Evolutionary conservation across 2,329 filamentous ascomycete species (phyloP).

Genomic region (Cadophora sp.): DNA sequence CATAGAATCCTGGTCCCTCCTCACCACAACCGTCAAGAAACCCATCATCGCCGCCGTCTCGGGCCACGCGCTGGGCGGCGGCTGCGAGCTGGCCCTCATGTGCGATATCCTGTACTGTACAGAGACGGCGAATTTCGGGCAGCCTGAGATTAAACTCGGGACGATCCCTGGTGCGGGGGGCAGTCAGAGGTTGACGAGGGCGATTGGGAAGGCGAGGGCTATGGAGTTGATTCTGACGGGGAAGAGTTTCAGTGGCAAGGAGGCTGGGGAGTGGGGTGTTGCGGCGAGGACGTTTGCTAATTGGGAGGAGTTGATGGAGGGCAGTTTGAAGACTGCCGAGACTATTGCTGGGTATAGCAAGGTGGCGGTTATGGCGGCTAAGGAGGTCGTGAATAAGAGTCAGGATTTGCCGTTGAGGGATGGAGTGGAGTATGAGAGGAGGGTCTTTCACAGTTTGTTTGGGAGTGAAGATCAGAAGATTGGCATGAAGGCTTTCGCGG

Average conservation of each 20-base stretch:
- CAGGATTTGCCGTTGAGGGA: conserved; percentile 88
- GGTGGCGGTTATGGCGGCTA: conserved; percentile 87
- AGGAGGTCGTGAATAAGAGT: conserved; percentile 99
- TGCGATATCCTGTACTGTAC: conserved; percentile 94
- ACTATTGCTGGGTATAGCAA: conserved; percentile 86
- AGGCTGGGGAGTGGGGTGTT: conserved; percentile 90
- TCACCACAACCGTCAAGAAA: conserved; percentile 86
- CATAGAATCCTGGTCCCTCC: conserved; percentile 91
- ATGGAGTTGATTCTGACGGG: conserved; percentile 94
- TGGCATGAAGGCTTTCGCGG: conserved; percentile 92
- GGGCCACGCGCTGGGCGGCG: conserved; percentile 91
- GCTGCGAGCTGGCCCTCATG: conserved; percentile 98
- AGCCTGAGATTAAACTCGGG: conserved; percentile 96
- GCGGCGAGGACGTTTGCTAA: conserved; percentile 82
- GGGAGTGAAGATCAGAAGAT: conserved; percentile 97
- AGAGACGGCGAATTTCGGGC: conserved; percentile 85
- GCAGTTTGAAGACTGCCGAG: conserved; percentile 81
- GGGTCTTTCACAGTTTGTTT: conserved; percentile 92
- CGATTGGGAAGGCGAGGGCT: conserved; percentile 81
- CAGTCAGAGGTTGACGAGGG: conserved; percentile 84
- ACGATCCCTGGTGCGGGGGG: conserved; percentile 92
- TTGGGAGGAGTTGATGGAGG: conserved; percentile 83
- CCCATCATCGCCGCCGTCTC: conserved; percentile 94
- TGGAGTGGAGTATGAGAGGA: conserved; percentile 92
- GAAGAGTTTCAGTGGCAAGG: conserved; percentile 79